These are phyloP conservation scores for Cercophora samala DNA, from an alignment of 495 filamentous ascomycete species.

Conservation along the genomic window DNA sequence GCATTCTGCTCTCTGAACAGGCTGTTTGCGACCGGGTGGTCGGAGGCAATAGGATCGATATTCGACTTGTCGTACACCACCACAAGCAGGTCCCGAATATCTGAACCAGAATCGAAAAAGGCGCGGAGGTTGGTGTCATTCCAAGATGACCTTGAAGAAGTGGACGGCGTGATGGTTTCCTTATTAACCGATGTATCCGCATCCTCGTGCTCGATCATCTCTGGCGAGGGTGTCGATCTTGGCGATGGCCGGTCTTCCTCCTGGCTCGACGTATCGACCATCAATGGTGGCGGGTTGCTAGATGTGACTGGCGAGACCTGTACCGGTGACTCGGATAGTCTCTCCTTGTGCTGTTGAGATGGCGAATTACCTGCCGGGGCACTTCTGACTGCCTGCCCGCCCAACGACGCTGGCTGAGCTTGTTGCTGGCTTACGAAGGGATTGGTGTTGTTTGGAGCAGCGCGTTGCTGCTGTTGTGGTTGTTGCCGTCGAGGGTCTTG, in stretches of 20 bases:
- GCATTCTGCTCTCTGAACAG: constrained; percentile 84
- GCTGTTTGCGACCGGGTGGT: constrained; percentile 78
- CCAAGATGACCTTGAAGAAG: constrained; percentile 59
- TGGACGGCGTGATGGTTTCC: constrained; percentile 44
- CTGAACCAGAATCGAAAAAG: constrained; percentile 89
- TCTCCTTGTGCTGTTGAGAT: constrained; percentile 38
- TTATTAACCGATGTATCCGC: constrained; percentile 37
- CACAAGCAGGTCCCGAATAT: constrained; percentile 84
- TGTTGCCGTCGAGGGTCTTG: constrained; percentile 16
- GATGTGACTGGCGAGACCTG: constrained; percentile 59
- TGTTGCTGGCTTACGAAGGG: neutral
- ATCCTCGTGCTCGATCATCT: constrained; percentile 55
- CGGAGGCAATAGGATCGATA: constrained; percentile 66
- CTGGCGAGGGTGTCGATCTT: constrained; percentile 65
- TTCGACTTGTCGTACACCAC: constrained; percentile 89
- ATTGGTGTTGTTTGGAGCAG: constrained; percentile 17
- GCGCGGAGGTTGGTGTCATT: constrained; percentile 78
- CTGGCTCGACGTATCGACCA: constrained; percentile 64
- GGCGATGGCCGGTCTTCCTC: constrained; percentile 57
- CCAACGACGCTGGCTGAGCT: constrained; percentile 23
- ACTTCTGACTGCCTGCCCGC: constrained; percentile 26
- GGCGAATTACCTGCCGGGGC: constrained; percentile 14
- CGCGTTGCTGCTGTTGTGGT: constrained; percentile 15
- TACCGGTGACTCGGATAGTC: constrained; percentile 74
- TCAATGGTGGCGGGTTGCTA: constrained; percentile 56